Evolutionary conservation across 306 rosid genomes (phyloP).

Genomic region (Crotalaria pallida): DNA sequence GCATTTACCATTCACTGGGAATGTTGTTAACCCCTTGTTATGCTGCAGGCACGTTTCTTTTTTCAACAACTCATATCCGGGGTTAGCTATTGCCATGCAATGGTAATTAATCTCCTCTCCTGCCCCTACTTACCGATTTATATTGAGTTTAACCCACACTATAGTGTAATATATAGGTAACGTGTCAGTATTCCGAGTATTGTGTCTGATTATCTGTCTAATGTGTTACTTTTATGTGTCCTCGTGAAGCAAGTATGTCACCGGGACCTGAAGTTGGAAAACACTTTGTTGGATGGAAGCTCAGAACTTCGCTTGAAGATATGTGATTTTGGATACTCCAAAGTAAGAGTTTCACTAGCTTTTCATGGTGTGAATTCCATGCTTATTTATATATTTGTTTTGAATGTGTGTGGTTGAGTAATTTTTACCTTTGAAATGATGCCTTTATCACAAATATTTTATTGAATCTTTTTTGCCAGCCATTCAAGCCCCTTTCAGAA

Average conservation of each 20-base stretch:
- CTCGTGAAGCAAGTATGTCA: constrained; percentile 94
- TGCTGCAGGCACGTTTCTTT: constrained; percentile 91
- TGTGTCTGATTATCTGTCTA: not conserved
- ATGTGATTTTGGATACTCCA: constrained; percentile 96
- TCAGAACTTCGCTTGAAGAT: constrained; percentile 75
- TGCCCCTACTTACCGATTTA: not conserved
- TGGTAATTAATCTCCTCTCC: constrained; percentile 48
- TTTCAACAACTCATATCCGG: constrained; percentile 98
- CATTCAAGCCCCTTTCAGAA: not conserved
- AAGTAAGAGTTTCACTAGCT: constrained; percentile 37
- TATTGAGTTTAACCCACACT: not conserved
- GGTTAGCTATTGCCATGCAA: constrained; percentile 94
- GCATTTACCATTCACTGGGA: not conserved
- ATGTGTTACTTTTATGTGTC: constrained; percentile 15
- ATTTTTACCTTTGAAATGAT: not conserved
- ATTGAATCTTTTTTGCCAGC: not conserved
- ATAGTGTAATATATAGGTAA: not conserved
- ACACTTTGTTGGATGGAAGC: constrained; percentile 89
- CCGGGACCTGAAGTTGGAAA: constrained; percentile 95
- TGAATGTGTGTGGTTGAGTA: not conserved
- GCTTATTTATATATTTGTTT: not conserved
- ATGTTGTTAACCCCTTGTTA: constrained; percentile 9
- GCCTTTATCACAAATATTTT: not conserved
- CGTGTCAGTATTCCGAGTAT: not conserved
- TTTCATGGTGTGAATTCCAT: not conserved